phyloP scores from a whole-genome alignment of 805 yeast species.

The Isabelozyma pseudorhagii region DNA sequence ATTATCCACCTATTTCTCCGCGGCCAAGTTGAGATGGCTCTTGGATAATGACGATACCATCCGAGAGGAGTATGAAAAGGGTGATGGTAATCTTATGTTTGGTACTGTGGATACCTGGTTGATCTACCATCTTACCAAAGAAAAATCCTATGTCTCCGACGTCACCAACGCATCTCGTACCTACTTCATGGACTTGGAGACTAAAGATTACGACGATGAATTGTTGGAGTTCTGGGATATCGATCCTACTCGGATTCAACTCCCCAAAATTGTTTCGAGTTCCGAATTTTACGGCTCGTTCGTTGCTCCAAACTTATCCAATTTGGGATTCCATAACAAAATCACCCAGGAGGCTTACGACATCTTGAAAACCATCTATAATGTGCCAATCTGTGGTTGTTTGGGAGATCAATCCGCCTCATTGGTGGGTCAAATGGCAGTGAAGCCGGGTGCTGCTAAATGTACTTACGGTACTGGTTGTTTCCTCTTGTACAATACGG shows the following conservation, averaged over 20 bases:
- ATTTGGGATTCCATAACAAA: slow-evolving; percentile 49
- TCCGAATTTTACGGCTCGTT: slow-evolving; percentile 77
- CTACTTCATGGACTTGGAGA: slow-evolving; percentile 79
- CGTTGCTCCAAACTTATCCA: slow-evolving; percentile 53
- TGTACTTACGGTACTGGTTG: slow-evolving; percentile 98
- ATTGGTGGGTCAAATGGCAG: slow-evolving; percentile 86
- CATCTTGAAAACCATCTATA: slow-evolving; percentile 47
- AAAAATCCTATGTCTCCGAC: slow-evolving; percentile 73
- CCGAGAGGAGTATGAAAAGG: slow-evolving; percentile 64
- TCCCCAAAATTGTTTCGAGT: slow-evolving; percentile 78
- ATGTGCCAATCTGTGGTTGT: slow-evolving; percentile 81
- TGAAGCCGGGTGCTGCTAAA: slow-evolving; percentile 80
- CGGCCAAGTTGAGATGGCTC: slow-evolving; percentile 86
- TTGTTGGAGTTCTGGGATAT: slow-evolving; percentile 78
- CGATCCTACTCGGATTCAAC: slow-evolving; percentile 57
- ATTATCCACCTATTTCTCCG: slow-evolving; percentile 86
- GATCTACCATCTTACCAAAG: slow-evolving; percentile 74
- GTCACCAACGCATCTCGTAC: slow-evolving; percentile 92
- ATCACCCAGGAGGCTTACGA: slow-evolving; percentile 53
- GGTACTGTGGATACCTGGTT: slow-evolving; percentile 97
- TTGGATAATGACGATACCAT: slow-evolving; percentile 73
- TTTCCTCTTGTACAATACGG: slow-evolving; percentile 85
- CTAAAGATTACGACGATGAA: slow-evolving; percentile 70
- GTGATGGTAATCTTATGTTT: slow-evolving; percentile 73
- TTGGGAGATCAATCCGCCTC: slow-evolving; percentile 95